Evolutionary conservation across 1,139 yeast species (phyloP), one percentile per base, ranked within the genome.

Genomic region (Blastobotrys arbuscula): DNA sequence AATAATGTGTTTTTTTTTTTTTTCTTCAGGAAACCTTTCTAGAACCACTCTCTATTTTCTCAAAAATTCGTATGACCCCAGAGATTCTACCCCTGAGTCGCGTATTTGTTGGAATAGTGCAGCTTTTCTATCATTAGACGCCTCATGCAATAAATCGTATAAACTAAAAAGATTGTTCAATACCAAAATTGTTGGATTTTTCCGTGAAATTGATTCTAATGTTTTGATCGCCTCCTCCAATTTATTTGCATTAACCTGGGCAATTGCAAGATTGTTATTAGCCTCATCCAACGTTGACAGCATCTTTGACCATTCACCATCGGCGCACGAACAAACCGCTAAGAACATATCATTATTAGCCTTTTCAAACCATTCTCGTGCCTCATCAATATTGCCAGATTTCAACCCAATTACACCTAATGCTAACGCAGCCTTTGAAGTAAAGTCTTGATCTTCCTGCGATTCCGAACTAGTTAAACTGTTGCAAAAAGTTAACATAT

Each of bases 191-290:
- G 10, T 59, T 4, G 24, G 23, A 16, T n/a, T 35, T 10, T 19
- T 15, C 24, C 13, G 8, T n/a, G 24, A 19, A 13, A n/a, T 16
- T 4, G 4, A 43, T 12, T 68, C 64, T 2, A 80, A 64, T 42
- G 73, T 68, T 12, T 64, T 57, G 26, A 75, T 60, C 3, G 79
- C 74, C 36, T 58, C 62, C 37, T 69, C 72, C 47, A 79, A 71
- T 30, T 78, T 68, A 37, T 77, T 74, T 24, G 60, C 59, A 43
- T 63, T 58, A 6, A 62, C 50, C 39, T 58, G 50, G 4, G 61
- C 54, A 15, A 63, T 45, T 1, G 66, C 64, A 19, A 58, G 49
- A 39, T 59, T 57, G 44, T 60, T 60, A 6, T 41, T 44, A 6
- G 30, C 10, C 18, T 50, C 53, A 13, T 18, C 23, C 23, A 57